These are phyloP conservation scores for Eimeria maxima DNA, from an alignment of 169 alveolate species.

Conservation along the genomic window DNA sequence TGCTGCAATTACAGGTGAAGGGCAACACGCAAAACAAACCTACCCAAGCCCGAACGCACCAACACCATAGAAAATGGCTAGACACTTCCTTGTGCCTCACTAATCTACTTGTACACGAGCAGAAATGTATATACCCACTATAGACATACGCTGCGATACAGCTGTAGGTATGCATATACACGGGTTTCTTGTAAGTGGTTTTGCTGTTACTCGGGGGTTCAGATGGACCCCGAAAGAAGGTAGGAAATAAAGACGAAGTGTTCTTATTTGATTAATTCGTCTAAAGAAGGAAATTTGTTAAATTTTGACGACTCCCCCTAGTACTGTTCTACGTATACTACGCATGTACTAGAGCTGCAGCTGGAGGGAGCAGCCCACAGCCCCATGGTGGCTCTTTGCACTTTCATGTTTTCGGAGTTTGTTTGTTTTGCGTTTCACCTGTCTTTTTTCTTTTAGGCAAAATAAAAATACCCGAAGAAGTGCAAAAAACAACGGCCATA, in stretches of 20 bases:
- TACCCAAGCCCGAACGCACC: neutral
- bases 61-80: neutral
- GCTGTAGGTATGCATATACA: neutral
- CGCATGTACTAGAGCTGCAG: neutral
- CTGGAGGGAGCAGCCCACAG: slow-evolving; percentile 18
- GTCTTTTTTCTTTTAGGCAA: neutral
- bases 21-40: neutral
- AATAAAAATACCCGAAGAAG: neutral
- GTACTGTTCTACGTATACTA: neutral
- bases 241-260: too few species aligned
- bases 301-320: neutral
- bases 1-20: too few species aligned
- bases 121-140: neutral
- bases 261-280: too few species aligned
- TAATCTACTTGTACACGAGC: neutral
- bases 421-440: neutral
- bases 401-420: neutral
- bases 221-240: neutral
- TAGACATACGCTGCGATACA: neutral
- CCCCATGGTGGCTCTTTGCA: neutral
- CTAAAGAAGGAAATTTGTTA: neutral
- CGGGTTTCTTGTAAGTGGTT: neutral
- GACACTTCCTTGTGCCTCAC: neutral
- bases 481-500: neutral
- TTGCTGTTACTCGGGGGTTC: neutral